Evolutionary conservation across 2,329 filamentous ascomycete species (phyloP).

Genomic region (Aureobasidium melanogenum): DNA sequence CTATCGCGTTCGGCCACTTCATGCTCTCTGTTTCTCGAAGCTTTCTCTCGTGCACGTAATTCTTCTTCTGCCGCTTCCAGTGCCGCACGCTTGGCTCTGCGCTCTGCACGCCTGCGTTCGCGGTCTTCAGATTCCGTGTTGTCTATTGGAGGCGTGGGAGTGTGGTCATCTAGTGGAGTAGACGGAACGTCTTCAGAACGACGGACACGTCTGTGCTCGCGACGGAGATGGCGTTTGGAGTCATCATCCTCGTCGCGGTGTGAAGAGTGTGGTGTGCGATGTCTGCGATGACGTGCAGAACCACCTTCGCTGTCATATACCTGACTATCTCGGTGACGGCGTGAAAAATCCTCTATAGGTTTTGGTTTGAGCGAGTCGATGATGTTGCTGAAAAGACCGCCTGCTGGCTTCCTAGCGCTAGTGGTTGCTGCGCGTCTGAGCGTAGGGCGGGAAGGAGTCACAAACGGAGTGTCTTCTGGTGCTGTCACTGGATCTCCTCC

Average conservation of each 20-base stretch:
- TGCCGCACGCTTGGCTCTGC: constrained; percentile 28
- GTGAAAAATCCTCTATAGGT: neutral
- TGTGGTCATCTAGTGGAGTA: constrained; percentile 19
- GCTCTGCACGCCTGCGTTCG: constrained; percentile 24
- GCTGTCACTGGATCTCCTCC: constrained; percentile 32
- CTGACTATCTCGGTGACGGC: neutral
- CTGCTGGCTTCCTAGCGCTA: constrained; percentile 45
- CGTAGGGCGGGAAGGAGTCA: constrained; percentile 39
- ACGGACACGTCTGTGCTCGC: constrained; percentile 28
- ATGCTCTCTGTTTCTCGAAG: constrained; percentile 19
- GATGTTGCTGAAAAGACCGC: constrained; percentile 47
- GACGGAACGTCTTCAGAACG: constrained; percentile 20
- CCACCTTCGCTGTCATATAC: constrained; percentile 27
- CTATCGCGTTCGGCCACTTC: constrained; percentile 23
- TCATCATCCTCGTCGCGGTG: constrained; percentile 22
- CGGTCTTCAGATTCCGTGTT: constrained; percentile 21
- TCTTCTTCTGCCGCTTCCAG: constrained; percentile 32
- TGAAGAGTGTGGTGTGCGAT: constrained; percentile 11
- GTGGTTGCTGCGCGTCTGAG: constrained; percentile 57
- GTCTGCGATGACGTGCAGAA: constrained; percentile 21
- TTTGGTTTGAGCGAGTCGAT: constrained; percentile 32
- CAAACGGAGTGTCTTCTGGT: constrained; percentile 43
- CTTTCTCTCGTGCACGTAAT: constrained; percentile 23
- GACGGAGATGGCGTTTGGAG: constrained; percentile 25
- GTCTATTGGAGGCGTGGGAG: constrained; percentile 20